Evolutionary conservation across 805 yeast genomes (phyloP), one percentile per base, ranked within the genome.

Genomic region (Dipodascopsis tothii): DNA sequence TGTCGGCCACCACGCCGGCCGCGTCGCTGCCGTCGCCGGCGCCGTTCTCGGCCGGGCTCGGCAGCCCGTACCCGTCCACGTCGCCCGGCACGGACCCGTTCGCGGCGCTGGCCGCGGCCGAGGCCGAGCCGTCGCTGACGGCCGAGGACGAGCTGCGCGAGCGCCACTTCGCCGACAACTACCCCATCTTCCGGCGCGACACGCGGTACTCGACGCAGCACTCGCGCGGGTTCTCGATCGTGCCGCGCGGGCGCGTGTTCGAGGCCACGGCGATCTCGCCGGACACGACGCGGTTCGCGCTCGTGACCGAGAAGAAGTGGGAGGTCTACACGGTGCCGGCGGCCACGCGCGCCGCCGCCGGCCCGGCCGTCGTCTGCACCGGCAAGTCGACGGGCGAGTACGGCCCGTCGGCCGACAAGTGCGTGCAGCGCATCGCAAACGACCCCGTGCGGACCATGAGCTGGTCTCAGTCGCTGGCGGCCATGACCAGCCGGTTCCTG

Each of bases 151-250:
- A 60, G 18, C 58, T 57, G 38, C 77, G 79, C 50, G 95, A 84
- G 58, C 70, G 73, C 43, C 70, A 78, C 41, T 85, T 80, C 60
- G 78, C 80, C 4, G 81, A 79, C 55, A 84, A 90, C 55, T 87
- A 85, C 63, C 96, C 96, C 0, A 75, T 78, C 43, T 84, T 81
- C 58, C 71, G 95, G 46, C 80, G 75, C 49, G 70, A 75, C 39
- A 68, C 71, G 39, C 76, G 76, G 35, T 72, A 71, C 56, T 64
- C 68, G 21, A 74, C 81, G 0, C 80, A 76, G 45, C 62, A 77
- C 5, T 70, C 70, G 39, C 66, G 45, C n/a, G 44, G 75, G 43
- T 64, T 77, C 25, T 59, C 73, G 39, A 64, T 73, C 27, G 65
- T 69, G 61, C 65, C 77, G 40, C 66, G 72, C 64, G 49, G 53